Base-by-base conservation (phyloP, 176 grass and related monocot genomes). In the Oryza punctata region DNA sequence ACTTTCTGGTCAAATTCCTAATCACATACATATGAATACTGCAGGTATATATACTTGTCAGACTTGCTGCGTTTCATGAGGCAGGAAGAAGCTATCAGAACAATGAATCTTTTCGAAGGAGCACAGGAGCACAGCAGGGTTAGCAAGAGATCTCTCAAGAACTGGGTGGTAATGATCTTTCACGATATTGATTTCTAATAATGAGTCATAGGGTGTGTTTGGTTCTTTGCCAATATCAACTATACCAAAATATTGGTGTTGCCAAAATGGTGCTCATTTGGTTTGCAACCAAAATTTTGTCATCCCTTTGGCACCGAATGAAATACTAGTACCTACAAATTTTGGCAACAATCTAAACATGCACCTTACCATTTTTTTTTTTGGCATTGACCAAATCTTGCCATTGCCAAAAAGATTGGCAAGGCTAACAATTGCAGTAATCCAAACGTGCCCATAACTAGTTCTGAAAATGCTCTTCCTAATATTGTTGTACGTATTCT, bases 81-180 rank as follows among this genome's bases (percentile, higher is more conserved):
- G 50, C 50, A 78, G 49, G 95, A 94, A 65, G 95, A 98, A 80
- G 91, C 88, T 24, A 25, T 65, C 54, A 91, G 87, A 79, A 80
- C 89, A 38, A 91, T 98, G 88, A 59, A 79, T 83, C 79, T 93
- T 77, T 95, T 98, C 82, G 96, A 91, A 85, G 96, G 91, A 83
- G 93, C 82, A 78, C 85, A 93, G 60, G 92, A 95, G 64, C 81
- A 89, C n/a, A 82, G 50, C 10, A 90, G 92, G 78, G 84, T 95
- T 84, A 90, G 79, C 72, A 95, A 91, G 79, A 91, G 77, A 23
- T 73, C 93, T 68, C 91, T 98, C 49, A 98, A 95, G 84, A 90
- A 81, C 33, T 98, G 96, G 96, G 96, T 98, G 96, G 96, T 98
- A 98, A 91, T 75, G 82, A 88, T 76, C 76, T 83, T 49, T 75